Conservation (phyloP, 768 basidiomycete species). For the Tremella fuciformis region DNA sequence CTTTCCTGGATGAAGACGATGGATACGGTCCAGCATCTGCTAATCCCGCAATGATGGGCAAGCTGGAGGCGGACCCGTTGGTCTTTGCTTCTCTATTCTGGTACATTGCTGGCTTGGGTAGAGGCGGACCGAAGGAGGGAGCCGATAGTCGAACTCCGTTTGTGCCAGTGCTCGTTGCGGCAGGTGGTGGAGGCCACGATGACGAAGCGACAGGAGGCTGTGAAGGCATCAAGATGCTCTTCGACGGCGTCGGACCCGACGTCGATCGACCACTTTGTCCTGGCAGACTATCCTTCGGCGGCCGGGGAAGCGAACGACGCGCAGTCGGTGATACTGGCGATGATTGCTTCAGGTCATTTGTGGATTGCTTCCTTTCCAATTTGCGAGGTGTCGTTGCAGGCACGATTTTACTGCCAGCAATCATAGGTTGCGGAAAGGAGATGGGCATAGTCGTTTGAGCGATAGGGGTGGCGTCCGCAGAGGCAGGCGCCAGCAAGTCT, state of each 20-base stretch:
- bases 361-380: slow-evolving; percentile 29
- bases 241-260: background rate
- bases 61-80: slow-evolving; percentile 34
- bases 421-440: background rate
- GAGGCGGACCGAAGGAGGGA: background rate
- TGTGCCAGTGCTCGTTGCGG: background rate
- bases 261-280: background rate
- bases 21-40: slow-evolving; percentile 43
- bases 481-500: too few species aligned
- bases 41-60: slow-evolving; percentile 41
- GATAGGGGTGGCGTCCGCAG: too few species aligned
- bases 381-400: slow-evolving; percentile 13
- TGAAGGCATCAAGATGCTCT: background rate
- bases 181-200: slow-evolving; percentile 1
- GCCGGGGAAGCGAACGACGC: slow-evolving; percentile 36
- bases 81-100: slow-evolving; percentile 7
- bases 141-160: background rate
- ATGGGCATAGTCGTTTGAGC: slow-evolving; percentile 4
- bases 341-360: slow-evolving; percentile 18
- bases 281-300: slow-evolving; percentile 19
- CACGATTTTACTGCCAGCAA: background rate
- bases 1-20: slow-evolving; percentile 12
- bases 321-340: slow-evolving; percentile 31
- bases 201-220: slow-evolving; percentile 6
- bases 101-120: slow-evolving; percentile 1